Evolutionary conservation across 2,329 filamentous ascomycete species (phyloP).

Genomic region (Bisporella sp.): DNA sequence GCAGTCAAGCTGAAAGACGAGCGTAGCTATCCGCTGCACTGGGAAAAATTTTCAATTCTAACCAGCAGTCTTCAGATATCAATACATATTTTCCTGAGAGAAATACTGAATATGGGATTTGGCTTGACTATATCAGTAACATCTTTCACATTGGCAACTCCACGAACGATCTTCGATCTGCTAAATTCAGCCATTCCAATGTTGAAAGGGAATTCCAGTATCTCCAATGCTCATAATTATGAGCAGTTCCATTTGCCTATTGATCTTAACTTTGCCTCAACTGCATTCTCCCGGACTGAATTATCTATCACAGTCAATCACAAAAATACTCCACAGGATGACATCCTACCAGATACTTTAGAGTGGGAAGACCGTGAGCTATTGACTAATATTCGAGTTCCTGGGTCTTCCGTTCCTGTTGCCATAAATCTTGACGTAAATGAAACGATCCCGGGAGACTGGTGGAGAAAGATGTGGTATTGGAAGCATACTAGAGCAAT

Average conservation of each 20-base stretch:
- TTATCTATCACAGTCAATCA: conserved; percentile 1
- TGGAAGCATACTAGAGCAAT: conserved; percentile 3
- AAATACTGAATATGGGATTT: conserved; percentile 18
- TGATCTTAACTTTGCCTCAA: conserved; percentile 8
- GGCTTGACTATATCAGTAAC: conserved; percentile 14
- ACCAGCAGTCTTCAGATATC: neutral
- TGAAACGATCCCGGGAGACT: neutral
- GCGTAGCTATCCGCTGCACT: neutral
- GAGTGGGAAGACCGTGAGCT: conserved; percentile 5
- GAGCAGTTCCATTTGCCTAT: conserved; percentile 9
- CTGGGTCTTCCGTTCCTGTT: conserved; percentile 5
- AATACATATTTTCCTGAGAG: neutral
- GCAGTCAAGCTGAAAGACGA: neutral
- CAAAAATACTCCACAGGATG: conserved; percentile 7
- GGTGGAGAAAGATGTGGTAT: conserved; percentile 12
- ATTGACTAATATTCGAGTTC: conserved; percentile 7
- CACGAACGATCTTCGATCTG: conserved; percentile 12
- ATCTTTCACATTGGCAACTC: conserved; percentile 18
- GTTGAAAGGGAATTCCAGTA: conserved; percentile 6
- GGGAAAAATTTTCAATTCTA: neutral
- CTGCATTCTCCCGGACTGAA: conserved; percentile 6
- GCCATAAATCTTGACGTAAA: conserved; percentile 4
- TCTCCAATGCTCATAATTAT: conserved; percentile 4
- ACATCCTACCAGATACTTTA: conserved; percentile 3
- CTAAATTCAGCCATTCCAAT: conserved; percentile 12